Evolutionary conservation across 225 moss, liverwort and hornwort genomes (phyloP).

Genomic region (Pseudoscleropodium purum): DNA sequence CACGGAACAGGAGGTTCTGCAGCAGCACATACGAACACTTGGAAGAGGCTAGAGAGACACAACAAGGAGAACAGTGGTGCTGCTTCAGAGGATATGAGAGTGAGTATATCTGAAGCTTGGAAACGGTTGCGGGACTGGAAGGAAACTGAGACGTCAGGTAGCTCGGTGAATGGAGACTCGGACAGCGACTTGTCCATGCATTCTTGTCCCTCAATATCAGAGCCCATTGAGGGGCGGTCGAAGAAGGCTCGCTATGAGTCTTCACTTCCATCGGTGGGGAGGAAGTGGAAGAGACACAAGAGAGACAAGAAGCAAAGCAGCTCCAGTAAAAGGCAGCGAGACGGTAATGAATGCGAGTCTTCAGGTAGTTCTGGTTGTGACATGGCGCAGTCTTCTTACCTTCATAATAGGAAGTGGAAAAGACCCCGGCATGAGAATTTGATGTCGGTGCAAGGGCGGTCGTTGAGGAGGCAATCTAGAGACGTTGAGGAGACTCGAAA

Average conservation of each 20-base stretch:
- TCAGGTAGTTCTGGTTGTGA: conserved; percentile 37
- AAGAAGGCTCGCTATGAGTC: conserved; percentile 37
- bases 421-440: conserved; percentile 45
- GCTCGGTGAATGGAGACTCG: conserved; percentile 25
- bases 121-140: conserved; percentile 51
- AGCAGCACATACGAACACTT: neutral
- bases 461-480: conserved; percentile 15
- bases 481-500: neutral
- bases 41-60: conserved; percentile 21
- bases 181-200: conserved; percentile 35
- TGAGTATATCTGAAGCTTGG: conserved; percentile 47
- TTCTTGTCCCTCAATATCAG: conserved; percentile 13
- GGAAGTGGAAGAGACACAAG: conserved; percentile 17
- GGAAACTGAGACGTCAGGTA: conserved; percentile 17
- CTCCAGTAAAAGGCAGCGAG: conserved; percentile 33
- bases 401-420: conserved; percentile 33
- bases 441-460: conserved; percentile 25
- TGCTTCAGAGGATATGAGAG: conserved; percentile 18
- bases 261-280: neutral
- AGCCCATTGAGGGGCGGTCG: neutral
- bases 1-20: neutral
- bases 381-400: conserved; percentile 18
- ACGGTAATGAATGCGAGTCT: conserved; percentile 8
- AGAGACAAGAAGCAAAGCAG: conserved; percentile 23
- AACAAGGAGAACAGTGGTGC: neutral